Evolutionary conservation across 2,329 filamentous ascomycete species (phyloP).

Genomic region (Graphiopsis chlorocephala): DNA sequence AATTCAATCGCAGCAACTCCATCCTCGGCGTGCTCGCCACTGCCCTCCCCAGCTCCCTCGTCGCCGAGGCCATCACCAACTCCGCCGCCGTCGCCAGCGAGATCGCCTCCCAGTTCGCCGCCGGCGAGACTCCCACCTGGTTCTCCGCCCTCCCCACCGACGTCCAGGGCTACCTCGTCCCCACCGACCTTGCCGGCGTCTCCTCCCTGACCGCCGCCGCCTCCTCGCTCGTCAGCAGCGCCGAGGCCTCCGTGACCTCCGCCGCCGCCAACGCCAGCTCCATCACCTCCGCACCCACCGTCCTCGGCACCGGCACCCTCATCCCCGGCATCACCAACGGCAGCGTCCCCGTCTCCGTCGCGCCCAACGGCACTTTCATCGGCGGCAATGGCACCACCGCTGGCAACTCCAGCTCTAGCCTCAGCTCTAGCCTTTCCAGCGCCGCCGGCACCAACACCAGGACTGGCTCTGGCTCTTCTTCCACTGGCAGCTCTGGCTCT

Average conservation of each 20-base stretch:
- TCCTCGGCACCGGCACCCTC: conserved; percentile 10
- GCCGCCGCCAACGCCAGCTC: conserved; percentile 16
- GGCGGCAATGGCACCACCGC: conserved; percentile 19
- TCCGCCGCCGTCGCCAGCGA: conserved; percentile 40
- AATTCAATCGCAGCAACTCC: conserved; percentile 31
- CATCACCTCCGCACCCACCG: conserved; percentile 8
- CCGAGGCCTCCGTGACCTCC: conserved; percentile 12
- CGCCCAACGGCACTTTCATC: conserved; percentile 15
- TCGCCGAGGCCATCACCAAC: conserved; percentile 42
- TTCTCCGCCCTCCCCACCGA: conserved; percentile 45
- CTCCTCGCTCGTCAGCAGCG: conserved; percentile 18
- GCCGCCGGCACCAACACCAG: background rate
- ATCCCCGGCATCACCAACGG: conserved; percentile 16
- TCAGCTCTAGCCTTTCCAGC: background rate
- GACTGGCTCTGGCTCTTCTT: conserved; percentile 9
- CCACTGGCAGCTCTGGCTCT: conserved; percentile 9
- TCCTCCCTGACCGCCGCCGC: conserved; percentile 22
- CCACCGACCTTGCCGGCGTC: conserved; percentile 22
- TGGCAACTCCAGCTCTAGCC: background rate
- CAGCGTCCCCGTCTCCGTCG: too few relatives aligned
- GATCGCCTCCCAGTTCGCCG: conserved; percentile 44
- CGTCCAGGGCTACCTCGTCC: conserved; percentile 43
- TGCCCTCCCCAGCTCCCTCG: conserved; percentile 43
- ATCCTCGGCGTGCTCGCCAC: conserved; percentile 44
- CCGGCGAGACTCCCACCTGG: conserved; percentile 45